Evolutionary conservation across 192 early-diverging fungal genomes (phyloP), one percentile per base, ranked within the genome.

Genomic region (Linnemannia exigua): DNA sequence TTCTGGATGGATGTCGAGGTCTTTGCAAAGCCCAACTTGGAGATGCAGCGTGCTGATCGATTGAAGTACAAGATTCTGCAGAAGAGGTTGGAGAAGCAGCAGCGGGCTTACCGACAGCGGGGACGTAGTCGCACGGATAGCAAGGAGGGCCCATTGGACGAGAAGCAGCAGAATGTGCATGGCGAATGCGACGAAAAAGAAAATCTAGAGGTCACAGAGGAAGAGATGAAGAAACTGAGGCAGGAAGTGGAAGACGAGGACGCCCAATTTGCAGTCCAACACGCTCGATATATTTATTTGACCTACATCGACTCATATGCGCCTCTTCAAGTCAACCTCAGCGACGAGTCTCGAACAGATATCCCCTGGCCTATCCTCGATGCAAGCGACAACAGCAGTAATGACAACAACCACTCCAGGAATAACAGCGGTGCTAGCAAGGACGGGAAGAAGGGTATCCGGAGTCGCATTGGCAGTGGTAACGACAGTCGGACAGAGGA

Each of bases 1-100:
- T 97, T 98, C 88, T 96, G 95, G 86, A 75, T 98, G 66, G 96
- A 97, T 70, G 94, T 96, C 14, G 97, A 98, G 84, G 86, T 95
- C 2, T 95, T 96, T 81, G 77, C 85, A 5, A 84, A 84, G n/a
- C 76, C 76, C 5, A 74, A 66, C 17, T 9, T 17, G 36, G 82
- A 84, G 41, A 25, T 75, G 36, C 36, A 74, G 72, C 22, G 67
- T 16, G 70, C 75, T 28, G 74, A 46, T 11, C 47, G 38, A 36
- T 70, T 38, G 38, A 37, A 37, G 19, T 36, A 36, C 20, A 70
- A 70, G 68, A 67, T 22, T 28, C 8, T 22, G 41, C 58, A 46
- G 37, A 75, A n/a, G 61, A 15, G 19, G 3, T 16, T 75, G 2
- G 74, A 75, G 20, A n/a, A 41, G 25, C 46, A 47, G 41, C 46